phyloP scores from a whole-genome alignment of 1,284 basidiomycete species.

The Trichosporon coremiiforme region DNA sequence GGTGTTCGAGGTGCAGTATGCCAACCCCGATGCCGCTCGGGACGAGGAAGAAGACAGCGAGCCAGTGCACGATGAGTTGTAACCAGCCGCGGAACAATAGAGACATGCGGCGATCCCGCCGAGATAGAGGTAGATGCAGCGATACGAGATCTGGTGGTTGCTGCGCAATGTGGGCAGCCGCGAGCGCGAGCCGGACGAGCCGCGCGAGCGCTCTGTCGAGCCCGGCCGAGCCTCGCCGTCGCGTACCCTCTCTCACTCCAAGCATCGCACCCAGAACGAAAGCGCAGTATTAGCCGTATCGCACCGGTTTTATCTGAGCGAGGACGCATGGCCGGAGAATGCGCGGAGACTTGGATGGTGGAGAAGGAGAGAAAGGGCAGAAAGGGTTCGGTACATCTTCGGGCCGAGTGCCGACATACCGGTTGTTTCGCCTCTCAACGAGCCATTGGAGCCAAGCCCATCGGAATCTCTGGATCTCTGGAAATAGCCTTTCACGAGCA shows the following conservation, averaged over 20 bases:
- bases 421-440: background rate
- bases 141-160: background rate
- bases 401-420: slow-evolving; percentile 2
- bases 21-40: background rate
- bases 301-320: background rate
- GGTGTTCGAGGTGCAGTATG: slow-evolving; percentile 32
- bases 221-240: no score
- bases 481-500: background rate
- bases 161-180: background rate
- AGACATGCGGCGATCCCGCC: background rate
- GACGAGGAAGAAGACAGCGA: no score
- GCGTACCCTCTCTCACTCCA: background rate
- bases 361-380: background rate
- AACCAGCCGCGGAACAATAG: background rate
- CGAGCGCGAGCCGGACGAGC: no score
- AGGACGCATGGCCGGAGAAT: no score
- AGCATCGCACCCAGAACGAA: no score
- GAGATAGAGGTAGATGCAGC: background rate
- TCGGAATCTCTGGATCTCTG: slow-evolving; percentile 2
- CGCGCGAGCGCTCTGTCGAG: no score
- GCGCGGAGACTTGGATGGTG: background rate
- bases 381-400: background rate
- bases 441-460: background rate
- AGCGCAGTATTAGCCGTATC: no score
- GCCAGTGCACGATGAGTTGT: slow-evolving; percentile 11